phyloP scores from a whole-genome alignment of 768 basidiomycete genomes.

The Termitomyces sp. region DNA sequence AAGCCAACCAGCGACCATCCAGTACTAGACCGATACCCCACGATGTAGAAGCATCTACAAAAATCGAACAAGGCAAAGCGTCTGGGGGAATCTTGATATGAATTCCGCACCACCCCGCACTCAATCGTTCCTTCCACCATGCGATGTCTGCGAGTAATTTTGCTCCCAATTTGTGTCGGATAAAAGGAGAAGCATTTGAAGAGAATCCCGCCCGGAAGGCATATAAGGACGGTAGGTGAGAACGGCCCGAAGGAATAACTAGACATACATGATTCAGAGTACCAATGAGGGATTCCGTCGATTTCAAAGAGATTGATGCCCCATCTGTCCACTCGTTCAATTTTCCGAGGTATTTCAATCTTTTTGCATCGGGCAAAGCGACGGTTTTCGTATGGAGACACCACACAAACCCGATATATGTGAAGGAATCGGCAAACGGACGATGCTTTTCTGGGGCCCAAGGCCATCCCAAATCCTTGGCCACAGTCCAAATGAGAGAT shows the following conservation, averaged over 20 bases:
- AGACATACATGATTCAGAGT: slow-evolving; percentile 33
- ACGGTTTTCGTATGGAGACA: slow-evolving; percentile 24
- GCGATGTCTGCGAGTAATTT: slow-evolving; percentile 19
- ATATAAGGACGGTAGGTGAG: slow-evolving; percentile 24
- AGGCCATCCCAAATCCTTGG: slow-evolving; percentile 26
- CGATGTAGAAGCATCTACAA: slow-evolving; percentile 32
- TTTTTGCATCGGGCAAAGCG: slow-evolving; percentile 26
- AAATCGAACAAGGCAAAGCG: slow-evolving; percentile 15
- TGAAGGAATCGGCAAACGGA: slow-evolving; percentile 24
- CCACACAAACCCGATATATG: slow-evolving; percentile 38
- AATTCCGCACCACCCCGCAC: neutral
- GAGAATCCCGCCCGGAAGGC: slow-evolving; percentile 23
- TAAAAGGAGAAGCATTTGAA: neutral
- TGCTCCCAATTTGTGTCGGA: slow-evolving; percentile 7
- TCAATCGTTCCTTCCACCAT: slow-evolving; percentile 20
- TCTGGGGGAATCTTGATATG: slow-evolving; percentile 13
- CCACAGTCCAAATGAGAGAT: slow-evolving; percentile 20
- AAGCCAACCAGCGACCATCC: slow-evolving; percentile 18
- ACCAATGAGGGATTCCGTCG: slow-evolving; percentile 25
- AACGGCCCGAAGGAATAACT: slow-evolving; percentile 26
- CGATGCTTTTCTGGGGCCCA: slow-evolving; percentile 29
- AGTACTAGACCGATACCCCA: slow-evolving; percentile 11
- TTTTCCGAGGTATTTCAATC: slow-evolving; percentile 22
- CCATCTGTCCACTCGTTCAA: slow-evolving; percentile 17
- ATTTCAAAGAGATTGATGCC: slow-evolving; percentile 8